Evolutionary conservation across 805 yeast genomes (phyloP).

Genomic region (Zygoascus bituminiphila): DNA sequence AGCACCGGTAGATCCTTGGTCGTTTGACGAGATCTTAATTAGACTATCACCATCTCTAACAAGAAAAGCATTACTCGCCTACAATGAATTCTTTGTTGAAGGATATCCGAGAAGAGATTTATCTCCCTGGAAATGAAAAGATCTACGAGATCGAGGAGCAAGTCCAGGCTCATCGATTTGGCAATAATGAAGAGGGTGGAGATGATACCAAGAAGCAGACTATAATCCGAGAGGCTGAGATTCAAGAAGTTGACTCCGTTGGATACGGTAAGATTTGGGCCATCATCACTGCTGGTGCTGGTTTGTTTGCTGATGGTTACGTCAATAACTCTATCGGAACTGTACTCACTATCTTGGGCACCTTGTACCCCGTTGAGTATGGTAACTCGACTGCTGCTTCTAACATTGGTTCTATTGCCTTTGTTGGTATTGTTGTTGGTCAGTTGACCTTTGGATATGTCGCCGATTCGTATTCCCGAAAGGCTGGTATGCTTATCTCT

Average conservation of each 20-base stretch:
- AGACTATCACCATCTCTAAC: no score
- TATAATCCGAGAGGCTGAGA: neutral
- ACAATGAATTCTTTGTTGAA: neutral
- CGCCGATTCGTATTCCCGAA: conserved; percentile 73
- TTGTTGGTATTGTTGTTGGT: conserved; percentile 86
- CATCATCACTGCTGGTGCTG: conserved; percentile 79
- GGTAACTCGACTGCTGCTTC: conserved; percentile 57
- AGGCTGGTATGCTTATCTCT: conserved; percentile 71
- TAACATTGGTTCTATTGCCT: conserved; percentile 78
- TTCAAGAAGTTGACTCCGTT: neutral
- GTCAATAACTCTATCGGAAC: conserved; percentile 75
- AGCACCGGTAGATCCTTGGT: neutral
- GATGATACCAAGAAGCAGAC: conserved; percentile 2
- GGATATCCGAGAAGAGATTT: neutral
- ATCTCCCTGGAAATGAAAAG: neutral
- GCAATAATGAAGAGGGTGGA: neutral
- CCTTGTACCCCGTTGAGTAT: conserved; percentile 56
- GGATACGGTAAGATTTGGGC: conserved; percentile 38
- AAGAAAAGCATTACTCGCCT: no score
- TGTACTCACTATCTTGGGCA: conserved; percentile 59
- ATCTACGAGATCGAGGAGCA: neutral
- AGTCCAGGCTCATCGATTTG: neutral
- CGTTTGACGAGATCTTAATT: no score
- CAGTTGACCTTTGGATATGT: conserved; percentile 71
- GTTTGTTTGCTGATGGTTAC: conserved; percentile 87